These are phyloP conservation scores for Psilocybe cubensis DNA, from an alignment of 768 basidiomycete species.

Conservation along the genomic window DNA sequence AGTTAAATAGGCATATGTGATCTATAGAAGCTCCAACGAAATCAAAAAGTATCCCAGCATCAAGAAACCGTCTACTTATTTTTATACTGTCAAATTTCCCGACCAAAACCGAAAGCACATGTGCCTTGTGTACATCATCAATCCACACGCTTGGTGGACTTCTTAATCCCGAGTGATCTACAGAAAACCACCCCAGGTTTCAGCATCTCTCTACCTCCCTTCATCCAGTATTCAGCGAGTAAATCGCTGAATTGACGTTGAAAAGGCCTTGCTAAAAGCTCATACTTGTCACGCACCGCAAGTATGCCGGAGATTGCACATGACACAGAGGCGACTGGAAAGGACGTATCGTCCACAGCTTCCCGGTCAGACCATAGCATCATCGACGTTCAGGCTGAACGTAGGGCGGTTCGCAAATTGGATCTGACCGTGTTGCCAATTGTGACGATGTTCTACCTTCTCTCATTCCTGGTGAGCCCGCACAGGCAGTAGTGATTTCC, in stretches of 20 bases:
- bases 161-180: neutral
- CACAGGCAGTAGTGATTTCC: neutral
- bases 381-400: slow-evolving; percentile 11
- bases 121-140: neutral
- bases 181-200: neutral
- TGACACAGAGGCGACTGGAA: neutral
- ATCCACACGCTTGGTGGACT: neutral
- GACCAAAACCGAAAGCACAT: neutral
- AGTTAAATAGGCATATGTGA: neutral
- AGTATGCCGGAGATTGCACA: neutral
- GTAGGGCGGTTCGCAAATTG: slow-evolving; percentile 23
- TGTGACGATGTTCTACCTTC: slow-evolving; percentile 37
- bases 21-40: neutral
- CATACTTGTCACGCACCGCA: neutral
- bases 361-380: neutral
- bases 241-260: neutral
- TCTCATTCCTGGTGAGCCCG: slow-evolving; percentile 34
- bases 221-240: neutral
- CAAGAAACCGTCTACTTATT: neutral
- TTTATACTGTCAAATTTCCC: neutral
- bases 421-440: slow-evolving; percentile 33
- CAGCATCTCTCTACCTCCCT: neutral
- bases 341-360: neutral
- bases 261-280: neutral
- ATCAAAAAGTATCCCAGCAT: neutral